phyloP scores from a whole-genome alignment of 495 filamentous ascomycete genomes.

The Talaromyces proteolyticus region DNA sequence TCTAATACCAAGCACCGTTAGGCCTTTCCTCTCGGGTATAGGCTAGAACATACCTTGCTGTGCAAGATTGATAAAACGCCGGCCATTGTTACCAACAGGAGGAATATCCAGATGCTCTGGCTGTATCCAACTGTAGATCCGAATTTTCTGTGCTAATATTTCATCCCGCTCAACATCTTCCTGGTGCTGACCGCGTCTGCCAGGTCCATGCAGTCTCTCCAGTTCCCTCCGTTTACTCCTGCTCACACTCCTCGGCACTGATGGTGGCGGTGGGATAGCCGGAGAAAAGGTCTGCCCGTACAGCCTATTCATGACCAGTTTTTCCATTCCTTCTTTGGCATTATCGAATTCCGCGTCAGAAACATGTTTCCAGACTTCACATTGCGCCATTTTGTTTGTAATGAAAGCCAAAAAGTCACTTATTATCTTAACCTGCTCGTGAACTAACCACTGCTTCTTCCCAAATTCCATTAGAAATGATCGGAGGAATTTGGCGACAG shows the following conservation, averaged over 20 bases:
- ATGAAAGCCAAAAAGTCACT: constrained; percentile 97
- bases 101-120: constrained; percentile 95
- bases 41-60: constrained; percentile 61
- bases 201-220: constrained; percentile 69
- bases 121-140: constrained; percentile 91
- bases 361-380: constrained; percentile 93
- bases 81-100: constrained; percentile 74
- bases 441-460: constrained; percentile 99
- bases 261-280: constrained; percentile 74
- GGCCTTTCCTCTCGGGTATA: neutral
- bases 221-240: constrained; percentile 64
- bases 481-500: constrained; percentile 89
- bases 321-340: constrained; percentile 98
- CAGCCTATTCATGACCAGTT: constrained; percentile 97
- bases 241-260: constrained; percentile 53
- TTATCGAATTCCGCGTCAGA: constrained; percentile 98
- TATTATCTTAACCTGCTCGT: constrained; percentile 98
- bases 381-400: constrained; percentile 96
- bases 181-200: constrained; percentile 89
- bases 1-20: constrained; percentile 44
- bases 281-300: constrained; percentile 97
- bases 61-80: constrained; percentile 80
- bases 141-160: constrained; percentile 88
- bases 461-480: constrained; percentile 94
- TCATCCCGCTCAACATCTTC: constrained; percentile 98